phyloP scores from a whole-genome alignment of 805 yeast genomes.

The Lachancea cidri region DNA sequence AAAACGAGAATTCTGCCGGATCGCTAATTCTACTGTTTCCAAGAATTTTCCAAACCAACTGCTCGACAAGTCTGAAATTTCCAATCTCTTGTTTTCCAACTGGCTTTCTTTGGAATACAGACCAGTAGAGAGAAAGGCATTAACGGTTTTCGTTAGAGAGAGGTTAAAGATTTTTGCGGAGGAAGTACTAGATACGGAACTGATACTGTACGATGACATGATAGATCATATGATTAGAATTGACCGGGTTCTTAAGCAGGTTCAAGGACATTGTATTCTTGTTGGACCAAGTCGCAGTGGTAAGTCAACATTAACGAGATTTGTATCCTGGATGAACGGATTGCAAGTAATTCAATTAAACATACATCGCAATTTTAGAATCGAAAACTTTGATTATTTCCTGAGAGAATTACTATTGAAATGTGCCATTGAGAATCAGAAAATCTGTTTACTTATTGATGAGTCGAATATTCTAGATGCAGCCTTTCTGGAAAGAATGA shows the following conservation, averaged over 20 bases:
- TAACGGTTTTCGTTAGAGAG: conserved; percentile 53
- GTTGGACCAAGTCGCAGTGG: conserved; percentile 84
- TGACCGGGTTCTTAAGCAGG: conserved; percentile 75
- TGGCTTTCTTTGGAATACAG: conserved; percentile 68
- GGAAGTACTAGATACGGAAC: conserved; percentile 59
- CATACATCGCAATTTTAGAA: conserved; percentile 48
- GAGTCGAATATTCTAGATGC: conserved; percentile 74
- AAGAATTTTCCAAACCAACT: conserved; percentile 45
- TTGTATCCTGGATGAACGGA: conserved; percentile 92
- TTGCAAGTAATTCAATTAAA: conserved; percentile 52
- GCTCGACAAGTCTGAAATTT: conserved; percentile 30
- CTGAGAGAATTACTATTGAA: conserved; percentile 49
- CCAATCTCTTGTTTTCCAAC: conserved; percentile 62
- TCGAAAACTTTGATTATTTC: conserved; percentile 62
- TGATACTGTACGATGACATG: conserved; percentile 64
- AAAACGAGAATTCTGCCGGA: conserved; percentile 42
- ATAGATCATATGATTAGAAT: conserved; percentile 71
- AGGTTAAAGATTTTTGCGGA: conserved; percentile 69
- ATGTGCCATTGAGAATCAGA: conserved; percentile 52
- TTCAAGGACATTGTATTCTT: conserved; percentile 85
- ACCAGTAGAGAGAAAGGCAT: conserved; percentile 45
- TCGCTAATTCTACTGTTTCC: conserved; percentile 33
- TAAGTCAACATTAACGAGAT: conserved; percentile 65
- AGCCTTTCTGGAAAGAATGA: conserved; percentile 84
- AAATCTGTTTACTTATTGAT: conserved; percentile 67